Percentiles rank a stretch among this genome's conserved stretches.
Evolutionary conservation across 2,329 filamentous ascomycete species (phyloP).

Genomic region (Ophiostoma sp.): DNA sequence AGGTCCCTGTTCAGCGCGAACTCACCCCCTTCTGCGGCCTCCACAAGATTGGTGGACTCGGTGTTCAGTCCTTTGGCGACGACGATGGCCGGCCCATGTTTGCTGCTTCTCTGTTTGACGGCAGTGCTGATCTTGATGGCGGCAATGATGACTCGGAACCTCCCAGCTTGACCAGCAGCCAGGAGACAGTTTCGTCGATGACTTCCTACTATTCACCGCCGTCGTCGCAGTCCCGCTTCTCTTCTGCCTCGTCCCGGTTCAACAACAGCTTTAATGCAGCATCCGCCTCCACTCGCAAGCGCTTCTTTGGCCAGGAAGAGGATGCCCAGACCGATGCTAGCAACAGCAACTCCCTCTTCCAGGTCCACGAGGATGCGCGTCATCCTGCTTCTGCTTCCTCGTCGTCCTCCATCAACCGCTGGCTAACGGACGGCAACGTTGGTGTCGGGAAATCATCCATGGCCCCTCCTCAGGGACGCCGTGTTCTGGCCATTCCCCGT

Average conservation of each 20-base stretch:
- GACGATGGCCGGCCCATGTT: constrained; percentile 31
- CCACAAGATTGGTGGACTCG: constrained; percentile 70
- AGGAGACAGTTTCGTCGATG: constrained; percentile 51
- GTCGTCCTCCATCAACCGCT: constrained; percentile 33
- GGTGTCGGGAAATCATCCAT: constrained; percentile 33
- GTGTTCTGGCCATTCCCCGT: constrained; percentile 53
- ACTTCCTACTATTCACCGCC: background rate
- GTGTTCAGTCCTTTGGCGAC: constrained; percentile 61
- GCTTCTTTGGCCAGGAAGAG: constrained; percentile 38
- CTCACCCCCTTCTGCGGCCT: constrained; percentile 80
- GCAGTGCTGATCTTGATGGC: constrained; percentile 31
- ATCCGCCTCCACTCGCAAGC: constrained; percentile 45
- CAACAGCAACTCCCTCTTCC: background rate
- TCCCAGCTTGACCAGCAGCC: constrained; percentile 52
- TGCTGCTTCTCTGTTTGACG: constrained; percentile 22
- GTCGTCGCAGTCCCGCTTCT: constrained; percentile 24
- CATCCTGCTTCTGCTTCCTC: constrained; percentile 38
- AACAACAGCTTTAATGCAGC: background rate
- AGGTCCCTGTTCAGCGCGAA: constrained; percentile 50
- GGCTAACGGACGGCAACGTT: constrained; percentile 33
- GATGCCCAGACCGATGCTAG: background rate
- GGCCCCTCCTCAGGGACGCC: constrained; percentile 36
- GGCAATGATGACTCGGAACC: constrained; percentile 45
- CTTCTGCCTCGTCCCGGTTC: constrained; percentile 22
- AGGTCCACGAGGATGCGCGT: constrained; percentile 34